Percentiles rank a stretch among this genome's conserved stretches.
phyloP scores from a whole-genome alignment of 495 filamentous ascomycete species.

The Tuber calosporum region DNA sequence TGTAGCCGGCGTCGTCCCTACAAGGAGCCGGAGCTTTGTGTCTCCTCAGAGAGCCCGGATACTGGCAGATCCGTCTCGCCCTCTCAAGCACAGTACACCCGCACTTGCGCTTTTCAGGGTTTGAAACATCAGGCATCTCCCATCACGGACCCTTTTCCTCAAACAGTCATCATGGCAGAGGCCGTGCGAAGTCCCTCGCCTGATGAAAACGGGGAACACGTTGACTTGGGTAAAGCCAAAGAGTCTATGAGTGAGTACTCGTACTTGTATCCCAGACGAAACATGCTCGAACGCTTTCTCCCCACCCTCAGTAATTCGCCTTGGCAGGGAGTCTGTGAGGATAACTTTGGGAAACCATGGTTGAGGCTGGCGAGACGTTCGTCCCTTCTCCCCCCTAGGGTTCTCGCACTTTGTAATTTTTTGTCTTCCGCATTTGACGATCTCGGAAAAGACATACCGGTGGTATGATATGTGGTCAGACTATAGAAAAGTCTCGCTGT shows the following conservation, averaged over 20 bases:
- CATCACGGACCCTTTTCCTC: neutral
- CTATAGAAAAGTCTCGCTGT: neutral
- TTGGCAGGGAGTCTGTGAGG: neutral
- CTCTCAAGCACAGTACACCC: neutral
- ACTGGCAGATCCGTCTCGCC: neutral
- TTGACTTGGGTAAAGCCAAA: neutral
- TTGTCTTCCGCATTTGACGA: neutral
- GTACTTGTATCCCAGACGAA: too few species aligned
- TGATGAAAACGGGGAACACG: neutral
- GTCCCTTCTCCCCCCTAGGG: neutral
- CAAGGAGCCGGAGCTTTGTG: neutral
- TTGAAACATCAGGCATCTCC: neutral
- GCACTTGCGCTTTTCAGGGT: neutral
- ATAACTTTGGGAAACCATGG: neutral
- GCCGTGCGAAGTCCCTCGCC: neutral
- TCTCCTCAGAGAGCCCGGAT: neutral
- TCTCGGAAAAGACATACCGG: neutral
- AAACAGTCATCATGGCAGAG: neutral
- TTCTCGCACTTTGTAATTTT: neutral
- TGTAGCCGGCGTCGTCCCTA: neutral
- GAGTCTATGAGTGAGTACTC: too few species aligned
- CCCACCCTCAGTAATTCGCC: neutral
- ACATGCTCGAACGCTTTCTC: neutral
- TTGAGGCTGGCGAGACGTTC: neutral
- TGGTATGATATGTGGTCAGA: neutral